Evolutionary conservation across 345 rosid genomes (phyloP), one percentile per base, ranked within the genome.

Genomic region (Durio zibethinus): DNA sequence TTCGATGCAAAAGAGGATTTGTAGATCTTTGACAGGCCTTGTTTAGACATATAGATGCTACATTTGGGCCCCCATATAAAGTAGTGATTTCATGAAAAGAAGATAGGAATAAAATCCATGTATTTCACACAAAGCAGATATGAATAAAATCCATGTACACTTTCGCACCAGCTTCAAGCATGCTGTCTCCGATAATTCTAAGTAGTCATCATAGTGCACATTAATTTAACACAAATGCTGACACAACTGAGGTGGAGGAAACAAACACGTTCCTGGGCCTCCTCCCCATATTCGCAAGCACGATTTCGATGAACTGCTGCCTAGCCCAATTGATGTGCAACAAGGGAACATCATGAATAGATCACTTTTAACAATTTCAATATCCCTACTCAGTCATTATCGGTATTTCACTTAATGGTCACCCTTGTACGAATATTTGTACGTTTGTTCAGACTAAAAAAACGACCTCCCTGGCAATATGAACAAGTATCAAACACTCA

Each of bases 231-330:
- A 27, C 1, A 59, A 59, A 27, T 60, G 18, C 36, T 14, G 25
- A 35, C n/a, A 21, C 56, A 48, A 60, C 72, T 25, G 79, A 86
- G 12, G 85, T 92, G 25, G 86, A 87, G 45, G 91, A 90, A 85
- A 79, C 89, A 77, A 85, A 76, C 83, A 79, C 83, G 16, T 86
- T 90, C 82, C 61, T 87, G 5, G 86, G 89, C 50, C 84, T 91
- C 31, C 76, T 76, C 68, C 97, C 97, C 12, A 87, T 90, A 31
- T 91, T 88, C 40, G 85, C 23, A 1, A 80, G 89, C 88, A 88
- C 92, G n/a, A 88, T 91, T 80, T 66, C 85, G 85, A 86, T 85
- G 92, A 90, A 81, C 77, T 85, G 90, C 48, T 90, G 91, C 82
- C 63, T 88, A 4, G 92, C 94, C 29, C 91, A 88, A 71, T 82